phyloP scores from a whole-genome alignment of 768 basidiomycete species.

The Termitomyces sp. region DNA sequence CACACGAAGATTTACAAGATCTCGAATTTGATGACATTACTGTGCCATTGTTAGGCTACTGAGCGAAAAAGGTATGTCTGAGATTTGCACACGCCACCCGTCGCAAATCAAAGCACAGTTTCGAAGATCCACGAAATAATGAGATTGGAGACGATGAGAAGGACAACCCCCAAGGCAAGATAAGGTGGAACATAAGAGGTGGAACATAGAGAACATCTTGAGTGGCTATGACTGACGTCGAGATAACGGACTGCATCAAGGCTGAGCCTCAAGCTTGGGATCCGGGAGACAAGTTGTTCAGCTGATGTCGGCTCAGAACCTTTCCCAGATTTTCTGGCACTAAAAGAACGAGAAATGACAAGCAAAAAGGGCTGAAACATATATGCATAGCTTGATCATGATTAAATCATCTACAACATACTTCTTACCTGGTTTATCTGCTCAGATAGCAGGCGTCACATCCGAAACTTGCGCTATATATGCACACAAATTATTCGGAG shows the following conservation, averaged over 20 bases:
- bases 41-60: too few relatives aligned
- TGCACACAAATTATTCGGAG: not conserved
- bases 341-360: not conserved
- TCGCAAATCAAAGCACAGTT: not conserved
- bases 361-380: not conserved
- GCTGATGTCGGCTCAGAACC: not conserved
- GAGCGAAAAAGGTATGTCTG: too few relatives aligned
- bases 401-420: not conserved
- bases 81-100: not conserved
- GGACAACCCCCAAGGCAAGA: conserved; percentile 5
- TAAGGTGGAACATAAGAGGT: too few relatives aligned
- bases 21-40: too few relatives aligned
- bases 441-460: not conserved
- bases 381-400: not conserved
- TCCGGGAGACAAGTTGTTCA: not conserved
- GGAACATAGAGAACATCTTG: too few relatives aligned
- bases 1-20: too few relatives aligned
- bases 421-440: not conserved
- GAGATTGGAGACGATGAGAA: conserved; percentile 3
- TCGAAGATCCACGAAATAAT: not conserved
- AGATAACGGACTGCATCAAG: not conserved
- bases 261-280: not conserved
- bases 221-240: not conserved
- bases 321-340: not conserved
- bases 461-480: not conserved